Percentiles rank a stretch among this genome's conserved stretches.
These are phyloP conservation scores for Hanseniaspora singularis DNA, from an alignment of 805 yeast species.

Conservation along the genomic window DNA sequence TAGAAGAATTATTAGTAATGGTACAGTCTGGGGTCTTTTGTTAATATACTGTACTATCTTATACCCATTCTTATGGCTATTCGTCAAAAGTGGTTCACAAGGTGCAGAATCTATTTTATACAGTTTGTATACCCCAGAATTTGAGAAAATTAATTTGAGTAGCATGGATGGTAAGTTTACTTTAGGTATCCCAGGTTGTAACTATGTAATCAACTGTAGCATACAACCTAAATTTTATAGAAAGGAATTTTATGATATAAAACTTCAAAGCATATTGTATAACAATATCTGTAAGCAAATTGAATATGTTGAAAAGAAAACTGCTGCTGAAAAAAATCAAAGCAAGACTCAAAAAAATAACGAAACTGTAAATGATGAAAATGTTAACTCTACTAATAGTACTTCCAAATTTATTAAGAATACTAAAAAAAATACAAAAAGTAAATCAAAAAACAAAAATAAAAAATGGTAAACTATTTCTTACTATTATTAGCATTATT, in stretches of 20 bases:
- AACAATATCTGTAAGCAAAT: constrained; percentile 51
- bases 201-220: constrained; percentile 22
- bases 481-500: too few species aligned
- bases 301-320: constrained; percentile 49
- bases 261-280: constrained; percentile 47
- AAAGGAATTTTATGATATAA: constrained; percentile 50
- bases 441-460: constrained; percentile 3
- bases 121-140: constrained; percentile 60
- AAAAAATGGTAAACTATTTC: too few species aligned
- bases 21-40: constrained; percentile 52
- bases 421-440: constrained; percentile 4
- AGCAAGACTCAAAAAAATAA: constrained; percentile 19
- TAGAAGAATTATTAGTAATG: constrained; percentile 64
- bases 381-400: neutral
- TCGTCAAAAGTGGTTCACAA: constrained; percentile 59
- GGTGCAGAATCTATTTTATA: constrained; percentile 72
- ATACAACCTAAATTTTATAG: constrained; percentile 40
- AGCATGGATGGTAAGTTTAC: constrained; percentile 26
- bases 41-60: constrained; percentile 44
- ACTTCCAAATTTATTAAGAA: constrained; percentile 5
- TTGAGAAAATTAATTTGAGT: constrained; percentile 52
- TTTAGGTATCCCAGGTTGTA: constrained; percentile 51
- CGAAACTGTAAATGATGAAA: neutral
- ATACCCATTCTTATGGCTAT: constrained; percentile 74
- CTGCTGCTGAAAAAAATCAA: constrained; percentile 55